A percentile compares a stretch with the other conserved stretches of the same genome.
Conservation (phyloP, 2,329 filamentous ascomycete species). For the Blastomyces parvus region DNA sequence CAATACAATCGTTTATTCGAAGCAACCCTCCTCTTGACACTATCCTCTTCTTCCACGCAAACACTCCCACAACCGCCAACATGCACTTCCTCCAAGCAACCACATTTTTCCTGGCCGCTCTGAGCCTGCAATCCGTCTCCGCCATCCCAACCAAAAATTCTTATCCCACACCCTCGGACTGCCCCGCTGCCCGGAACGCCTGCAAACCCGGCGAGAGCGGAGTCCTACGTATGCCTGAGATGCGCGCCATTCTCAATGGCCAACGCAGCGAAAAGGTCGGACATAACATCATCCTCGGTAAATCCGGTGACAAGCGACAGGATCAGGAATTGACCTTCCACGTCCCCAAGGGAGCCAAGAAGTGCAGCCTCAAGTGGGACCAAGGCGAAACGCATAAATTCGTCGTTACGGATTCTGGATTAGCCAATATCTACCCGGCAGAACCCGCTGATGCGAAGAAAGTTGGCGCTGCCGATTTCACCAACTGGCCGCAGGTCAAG, state of each 20-base stretch:
- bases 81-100: background rate
- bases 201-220: constrained; percentile 1
- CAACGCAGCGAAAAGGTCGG: background rate
- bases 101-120: background rate
- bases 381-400: background rate
- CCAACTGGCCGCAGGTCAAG: constrained; percentile 4
- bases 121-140: background rate
- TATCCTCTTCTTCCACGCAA: background rate
- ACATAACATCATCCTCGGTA: background rate
- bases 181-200: background rate
- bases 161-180: background rate
- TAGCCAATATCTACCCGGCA: background rate
- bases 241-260: background rate
- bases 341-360: background rate
- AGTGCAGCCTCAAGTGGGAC: background rate
- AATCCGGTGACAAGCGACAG: background rate
- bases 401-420: background rate
- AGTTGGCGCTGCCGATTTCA: constrained; percentile 5
- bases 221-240: background rate
- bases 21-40: background rate
- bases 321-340: constrained; percentile 3
- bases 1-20: background rate
- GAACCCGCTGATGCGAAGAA: background rate
- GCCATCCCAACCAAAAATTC: background rate
- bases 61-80: background rate